These are phyloP conservation scores for Kandelia obovata DNA, from an alignment of 345 rosid species.

Conservation along the genomic window DNA sequence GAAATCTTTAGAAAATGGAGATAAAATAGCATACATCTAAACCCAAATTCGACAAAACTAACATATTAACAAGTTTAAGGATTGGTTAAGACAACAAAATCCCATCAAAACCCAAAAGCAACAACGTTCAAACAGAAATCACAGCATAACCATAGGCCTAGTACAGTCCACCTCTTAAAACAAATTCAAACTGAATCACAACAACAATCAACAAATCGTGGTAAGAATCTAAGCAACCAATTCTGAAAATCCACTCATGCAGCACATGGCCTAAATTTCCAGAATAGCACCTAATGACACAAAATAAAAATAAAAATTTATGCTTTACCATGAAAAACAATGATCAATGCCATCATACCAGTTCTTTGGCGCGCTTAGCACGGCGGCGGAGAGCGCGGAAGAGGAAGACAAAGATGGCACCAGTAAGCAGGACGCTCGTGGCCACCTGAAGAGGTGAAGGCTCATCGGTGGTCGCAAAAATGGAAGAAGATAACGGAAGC, in stretches of 20 bases:
- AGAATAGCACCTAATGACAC: background rate
- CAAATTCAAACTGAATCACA: background rate
- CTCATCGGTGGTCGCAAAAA: conserved; percentile 71
- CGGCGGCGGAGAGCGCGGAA: conserved; percentile 84
- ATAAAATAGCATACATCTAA: no score
- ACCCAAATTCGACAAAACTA: no score
- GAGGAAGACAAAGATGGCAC: conserved; percentile 77
- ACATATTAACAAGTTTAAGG: no score
- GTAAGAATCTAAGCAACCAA: background rate
- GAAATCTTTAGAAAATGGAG: no score
- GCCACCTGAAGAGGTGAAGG: conserved; percentile 73
- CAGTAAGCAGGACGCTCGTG: conserved; percentile 83
- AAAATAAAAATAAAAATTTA: background rate
- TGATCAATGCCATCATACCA: conserved; percentile 31
- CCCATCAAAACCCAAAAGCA: no score
- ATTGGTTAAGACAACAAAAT: no score
- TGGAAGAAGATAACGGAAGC: conserved; percentile 51
- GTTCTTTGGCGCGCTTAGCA: conserved; percentile 69
- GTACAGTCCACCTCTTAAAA: no score
- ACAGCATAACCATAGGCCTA: no score
- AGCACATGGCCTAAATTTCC: background rate
- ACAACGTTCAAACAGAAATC: no score
- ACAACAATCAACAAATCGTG: background rate
- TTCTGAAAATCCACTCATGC: background rate
- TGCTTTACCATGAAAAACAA: background rate